A percentile compares a stretch with the other conserved stretches of the same genome.
These are phyloP conservation scores for Fusarium sp. DNA, from an alignment of 2,329 filamentous ascomycete species.

Conservation along the genomic window DNA sequence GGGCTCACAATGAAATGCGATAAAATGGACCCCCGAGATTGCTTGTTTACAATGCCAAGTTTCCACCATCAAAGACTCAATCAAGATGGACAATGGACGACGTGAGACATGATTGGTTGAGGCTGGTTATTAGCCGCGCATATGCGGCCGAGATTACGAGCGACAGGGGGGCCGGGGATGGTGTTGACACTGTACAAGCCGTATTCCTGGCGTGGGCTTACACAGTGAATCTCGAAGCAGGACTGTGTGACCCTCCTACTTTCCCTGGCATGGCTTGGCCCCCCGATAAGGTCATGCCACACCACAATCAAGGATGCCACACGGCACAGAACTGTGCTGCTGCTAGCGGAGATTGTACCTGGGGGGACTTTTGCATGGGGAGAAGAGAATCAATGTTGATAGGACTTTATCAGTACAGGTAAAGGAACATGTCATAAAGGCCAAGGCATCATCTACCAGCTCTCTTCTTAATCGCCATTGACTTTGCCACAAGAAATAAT, in stretches of 20 bases:
- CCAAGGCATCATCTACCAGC: background rate
- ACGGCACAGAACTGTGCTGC: background rate
- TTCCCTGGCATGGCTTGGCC: conserved; percentile 38
- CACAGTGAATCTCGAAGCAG: conserved; percentile 19
- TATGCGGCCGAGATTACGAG: conserved; percentile 46
- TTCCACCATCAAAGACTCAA: background rate
- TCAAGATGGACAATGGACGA: conserved; percentile 1
- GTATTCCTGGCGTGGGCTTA: background rate
- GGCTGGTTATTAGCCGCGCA: conserved; percentile 41
- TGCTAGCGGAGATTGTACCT: background rate
- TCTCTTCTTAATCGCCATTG: background rate
- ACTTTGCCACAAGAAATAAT: background rate
- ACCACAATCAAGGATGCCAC: conserved; percentile 3
- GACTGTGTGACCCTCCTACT: conserved; percentile 26
- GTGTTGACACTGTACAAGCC: conserved; percentile 29
- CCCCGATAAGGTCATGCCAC: conserved; percentile 41
- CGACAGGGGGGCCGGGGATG: conserved; percentile 22
- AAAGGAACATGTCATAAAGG: background rate
- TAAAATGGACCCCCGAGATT: conserved; percentile 30
- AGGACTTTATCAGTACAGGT: background rate
- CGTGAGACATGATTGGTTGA: conserved; percentile 36
- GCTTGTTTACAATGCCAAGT: conserved; percentile 20
- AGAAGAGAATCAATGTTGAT: background rate
- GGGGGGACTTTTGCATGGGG: background rate
- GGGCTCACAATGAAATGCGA: background rate